phyloP scores from a whole-genome alignment of 2,329 filamentous ascomycete genomes.

The Epichloe scottii region DNA sequence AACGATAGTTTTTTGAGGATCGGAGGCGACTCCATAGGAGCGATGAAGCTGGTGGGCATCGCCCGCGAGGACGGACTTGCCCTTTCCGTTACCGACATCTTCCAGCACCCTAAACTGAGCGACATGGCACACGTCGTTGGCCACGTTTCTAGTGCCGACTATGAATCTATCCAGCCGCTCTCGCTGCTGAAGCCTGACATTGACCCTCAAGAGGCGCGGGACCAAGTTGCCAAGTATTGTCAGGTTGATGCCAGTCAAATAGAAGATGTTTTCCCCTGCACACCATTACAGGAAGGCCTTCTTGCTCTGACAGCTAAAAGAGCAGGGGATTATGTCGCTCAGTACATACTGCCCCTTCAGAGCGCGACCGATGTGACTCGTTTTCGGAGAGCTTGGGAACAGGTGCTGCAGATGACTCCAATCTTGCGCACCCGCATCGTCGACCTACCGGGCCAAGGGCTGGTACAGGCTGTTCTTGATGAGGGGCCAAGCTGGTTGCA shows the following conservation, averaged over 20 bases:
- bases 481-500: conserved; percentile 19
- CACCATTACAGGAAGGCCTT: conserved; percentile 7
- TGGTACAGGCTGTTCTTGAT: conserved; percentile 28
- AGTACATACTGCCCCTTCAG: conserved; percentile 3
- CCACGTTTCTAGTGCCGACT: not conserved
- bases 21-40: conserved; percentile 24
- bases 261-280: conserved; percentile 8
- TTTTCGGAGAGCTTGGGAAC: conserved; percentile 5
- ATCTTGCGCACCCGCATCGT: conserved; percentile 7
- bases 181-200: not conserved
- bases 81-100: conserved; percentile 11
- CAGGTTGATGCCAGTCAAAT: conserved; percentile 1
- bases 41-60: conserved; percentile 5
- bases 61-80: not conserved
- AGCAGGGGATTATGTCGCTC: conserved; percentile 5
- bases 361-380: not conserved
- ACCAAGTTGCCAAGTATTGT: not conserved
- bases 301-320: conserved; percentile 5
- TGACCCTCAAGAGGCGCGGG: not conserved
- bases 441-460: conserved; percentile 14
- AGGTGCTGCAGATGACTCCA: conserved; percentile 1
- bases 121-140: not conserved
- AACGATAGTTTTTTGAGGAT: conserved; percentile 8
- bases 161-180: not conserved
- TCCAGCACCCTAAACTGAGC: conserved; percentile 2